Evolutionary conservation across 2,329 filamentous ascomycete species (phyloP).

Genomic region (Cyphellophora attinorum): DNA sequence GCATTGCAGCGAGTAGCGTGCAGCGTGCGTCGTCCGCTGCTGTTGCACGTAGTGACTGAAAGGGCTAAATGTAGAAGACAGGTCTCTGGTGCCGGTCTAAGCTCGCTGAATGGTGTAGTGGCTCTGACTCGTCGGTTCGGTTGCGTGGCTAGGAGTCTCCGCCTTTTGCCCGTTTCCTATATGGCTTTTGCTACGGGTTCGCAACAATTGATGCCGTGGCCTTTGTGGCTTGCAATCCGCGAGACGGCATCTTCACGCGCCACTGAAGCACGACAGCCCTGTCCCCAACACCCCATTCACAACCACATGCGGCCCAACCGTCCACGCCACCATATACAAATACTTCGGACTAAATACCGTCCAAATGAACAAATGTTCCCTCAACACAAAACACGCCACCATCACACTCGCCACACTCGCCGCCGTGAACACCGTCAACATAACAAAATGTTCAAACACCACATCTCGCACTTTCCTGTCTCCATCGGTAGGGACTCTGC

Average conservation of each 20-base stretch:
- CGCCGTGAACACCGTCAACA: constrained; percentile 48
- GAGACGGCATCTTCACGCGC: constrained; percentile 1
- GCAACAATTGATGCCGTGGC: too few species aligned
- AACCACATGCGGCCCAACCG: constrained; percentile 65
- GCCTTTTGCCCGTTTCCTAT: too few species aligned
- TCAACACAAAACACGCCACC: constrained; percentile 72
- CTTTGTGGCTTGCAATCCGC: too few species aligned
- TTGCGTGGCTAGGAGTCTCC: too few species aligned
- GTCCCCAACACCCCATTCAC: constrained; percentile 56
- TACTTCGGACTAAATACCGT: constrained; percentile 98
- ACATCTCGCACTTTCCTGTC: not conserved
- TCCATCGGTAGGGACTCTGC: not conserved
- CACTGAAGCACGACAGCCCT: constrained; percentile 5
- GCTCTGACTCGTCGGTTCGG: too few species aligned
- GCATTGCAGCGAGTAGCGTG: too few species aligned
- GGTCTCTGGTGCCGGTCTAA: too few species aligned
- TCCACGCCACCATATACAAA: constrained; percentile 85
- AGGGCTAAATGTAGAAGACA: too few species aligned
- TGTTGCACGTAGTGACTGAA: too few species aligned
- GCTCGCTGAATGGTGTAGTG: too few species aligned
- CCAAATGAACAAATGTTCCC: constrained; percentile 95
- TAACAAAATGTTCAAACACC: constrained; percentile 38
- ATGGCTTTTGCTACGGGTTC: too few species aligned
- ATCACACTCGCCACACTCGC: constrained; percentile 49
- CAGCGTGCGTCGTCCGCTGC: too few species aligned